phyloP scores from a whole-genome alignment of 2,329 filamentous ascomycete genomes.

The Diaporthe citri region DNA sequence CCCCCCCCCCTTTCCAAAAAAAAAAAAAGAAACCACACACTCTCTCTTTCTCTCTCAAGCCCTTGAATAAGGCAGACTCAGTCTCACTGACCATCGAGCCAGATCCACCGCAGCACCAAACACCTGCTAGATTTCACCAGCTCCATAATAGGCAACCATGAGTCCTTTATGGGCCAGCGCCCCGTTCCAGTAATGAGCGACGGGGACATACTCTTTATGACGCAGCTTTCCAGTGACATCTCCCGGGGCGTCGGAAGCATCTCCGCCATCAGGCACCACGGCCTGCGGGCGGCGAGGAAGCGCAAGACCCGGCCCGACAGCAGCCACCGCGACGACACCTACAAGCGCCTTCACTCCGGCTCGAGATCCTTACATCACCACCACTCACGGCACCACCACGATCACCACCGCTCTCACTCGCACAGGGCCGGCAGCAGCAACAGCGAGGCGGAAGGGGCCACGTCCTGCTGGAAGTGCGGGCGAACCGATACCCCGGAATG shows the following conservation, averaged over 20 bases:
- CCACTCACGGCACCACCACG: conserved; percentile 1
- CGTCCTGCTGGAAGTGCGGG: conserved; percentile 38
- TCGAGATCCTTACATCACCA: conserved; percentile 19
- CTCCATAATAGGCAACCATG: conserved; percentile 36
- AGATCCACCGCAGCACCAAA: conserved; percentile 42
- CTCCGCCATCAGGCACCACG: conserved; percentile 38
- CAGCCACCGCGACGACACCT: conserved; percentile 1
- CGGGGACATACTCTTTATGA: conserved; percentile 42
- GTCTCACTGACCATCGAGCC: background rate
- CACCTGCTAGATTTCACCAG: conserved; percentile 39
- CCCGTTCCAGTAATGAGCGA: conserved; percentile 41
- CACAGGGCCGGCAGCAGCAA: conserved; percentile 5
- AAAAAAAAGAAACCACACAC: no score
- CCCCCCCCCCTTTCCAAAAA: no score
- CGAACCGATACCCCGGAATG: conserved; percentile 40
- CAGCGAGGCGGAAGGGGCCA: background rate
- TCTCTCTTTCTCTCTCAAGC: no score
- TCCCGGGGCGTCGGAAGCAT: conserved; percentile 39
- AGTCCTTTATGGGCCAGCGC: conserved; percentile 26
- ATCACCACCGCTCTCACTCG: background rate
- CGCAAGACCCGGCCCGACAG: conserved; percentile 28
- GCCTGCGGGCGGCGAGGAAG: conserved; percentile 37
- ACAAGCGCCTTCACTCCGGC: conserved; percentile 21
- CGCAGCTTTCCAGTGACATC: conserved; percentile 41
- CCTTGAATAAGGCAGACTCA: no score